These are phyloP conservation scores for Cornus suecica DNA, from an alignment of 148 eudicot species.

Conservation along the genomic window DNA sequence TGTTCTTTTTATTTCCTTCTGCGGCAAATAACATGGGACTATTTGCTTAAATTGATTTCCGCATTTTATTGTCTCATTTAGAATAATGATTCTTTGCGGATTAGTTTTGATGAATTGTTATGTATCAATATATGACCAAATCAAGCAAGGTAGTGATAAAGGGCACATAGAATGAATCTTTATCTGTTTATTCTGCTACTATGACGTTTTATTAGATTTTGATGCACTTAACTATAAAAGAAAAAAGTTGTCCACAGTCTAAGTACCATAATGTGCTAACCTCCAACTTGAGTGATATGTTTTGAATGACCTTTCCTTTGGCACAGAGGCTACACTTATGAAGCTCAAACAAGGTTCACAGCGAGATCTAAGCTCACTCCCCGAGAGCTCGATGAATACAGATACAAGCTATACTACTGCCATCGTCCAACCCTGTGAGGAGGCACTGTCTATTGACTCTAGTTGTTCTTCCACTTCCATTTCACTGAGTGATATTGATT, in stretches of 20 bases:
- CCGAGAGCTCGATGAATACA: conserved; percentile 11
- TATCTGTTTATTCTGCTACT: background rate
- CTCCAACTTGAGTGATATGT: background rate
- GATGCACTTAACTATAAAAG: background rate
- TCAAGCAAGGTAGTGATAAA: background rate
- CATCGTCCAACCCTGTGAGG: conserved; percentile 3
- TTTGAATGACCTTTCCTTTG: conserved; percentile 9
- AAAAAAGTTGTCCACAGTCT: background rate
- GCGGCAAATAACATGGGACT: background rate
- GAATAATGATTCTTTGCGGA: background rate
- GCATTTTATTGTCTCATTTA: no score
- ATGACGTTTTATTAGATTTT: background rate
- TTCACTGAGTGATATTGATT: conserved; percentile 18
- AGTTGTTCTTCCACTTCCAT: conserved; percentile 15
- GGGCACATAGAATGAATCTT: background rate
- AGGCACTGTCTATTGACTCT: conserved; percentile 4
- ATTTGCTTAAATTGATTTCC: background rate
- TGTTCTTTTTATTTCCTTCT: background rate
- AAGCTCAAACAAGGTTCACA: conserved; percentile 67
- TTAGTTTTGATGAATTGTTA: background rate
- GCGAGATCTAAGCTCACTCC: conserved; percentile 17
- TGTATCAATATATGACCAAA: background rate
- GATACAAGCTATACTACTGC: conserved; percentile 6
- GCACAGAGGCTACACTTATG: conserved; percentile 61
- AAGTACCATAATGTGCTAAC: background rate